Evolutionary conservation across 768 basidiomycete genomes (phyloP).

Genomic region (Coprinellus aureogranulatus): DNA sequence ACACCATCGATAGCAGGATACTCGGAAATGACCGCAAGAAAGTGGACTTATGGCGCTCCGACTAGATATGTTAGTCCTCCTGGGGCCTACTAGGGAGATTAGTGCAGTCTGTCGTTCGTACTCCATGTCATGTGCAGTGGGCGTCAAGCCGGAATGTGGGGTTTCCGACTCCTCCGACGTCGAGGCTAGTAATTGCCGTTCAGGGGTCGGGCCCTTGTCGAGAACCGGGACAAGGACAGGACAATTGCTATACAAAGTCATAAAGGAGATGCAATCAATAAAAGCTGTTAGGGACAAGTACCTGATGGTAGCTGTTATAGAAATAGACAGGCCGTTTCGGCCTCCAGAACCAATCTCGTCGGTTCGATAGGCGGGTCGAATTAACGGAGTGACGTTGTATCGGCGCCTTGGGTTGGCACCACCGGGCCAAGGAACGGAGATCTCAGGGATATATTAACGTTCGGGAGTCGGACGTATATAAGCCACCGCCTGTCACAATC

Average conservation of each 20-base stretch:
- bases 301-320: background rate
- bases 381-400: background rate
- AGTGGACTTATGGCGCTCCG: too few relatives aligned
- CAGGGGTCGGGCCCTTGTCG: background rate
- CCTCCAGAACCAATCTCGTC: conserved; percentile 1
- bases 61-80: too few relatives aligned
- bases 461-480: background rate
- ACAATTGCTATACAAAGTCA: background rate
- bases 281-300: background rate
- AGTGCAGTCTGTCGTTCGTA: background rate
- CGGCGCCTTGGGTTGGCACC: too few relatives aligned
- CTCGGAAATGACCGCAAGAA: too few relatives aligned
- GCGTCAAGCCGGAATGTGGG: background rate
- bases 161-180: background rate
- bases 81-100: too few relatives aligned
- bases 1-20: background rate
- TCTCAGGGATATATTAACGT: too few relatives aligned
- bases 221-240: background rate
- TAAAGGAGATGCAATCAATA: background rate
- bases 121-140: background rate
- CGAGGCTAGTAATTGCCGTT: background rate
- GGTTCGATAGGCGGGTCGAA: background rate
- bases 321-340: background rate
- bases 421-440: too few relatives aligned
- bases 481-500: background rate